Conservation (phyloP, 2,329 filamentous ascomycete species). For the Zelopaecilomyces penicillatus region DNA sequence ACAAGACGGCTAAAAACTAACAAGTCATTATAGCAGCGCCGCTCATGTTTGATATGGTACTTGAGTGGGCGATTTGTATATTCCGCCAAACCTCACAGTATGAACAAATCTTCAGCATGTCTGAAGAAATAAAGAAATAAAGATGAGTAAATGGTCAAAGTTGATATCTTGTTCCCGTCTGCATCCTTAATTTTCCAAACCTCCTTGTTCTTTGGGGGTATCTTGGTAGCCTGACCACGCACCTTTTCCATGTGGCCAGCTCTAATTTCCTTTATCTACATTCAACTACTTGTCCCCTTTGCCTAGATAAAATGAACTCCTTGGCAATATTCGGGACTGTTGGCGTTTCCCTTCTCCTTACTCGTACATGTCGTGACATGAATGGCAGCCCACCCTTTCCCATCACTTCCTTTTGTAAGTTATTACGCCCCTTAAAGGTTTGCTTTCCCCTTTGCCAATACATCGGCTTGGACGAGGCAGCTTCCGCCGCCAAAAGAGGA, state of each 20-base stretch:
- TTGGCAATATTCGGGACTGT: no score
- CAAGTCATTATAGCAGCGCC: no score
- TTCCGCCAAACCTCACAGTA: no score
- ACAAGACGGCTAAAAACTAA: no score
- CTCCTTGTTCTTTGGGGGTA: slow-evolving; percentile 2
- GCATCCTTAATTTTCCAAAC: background rate
- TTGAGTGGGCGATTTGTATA: no score
- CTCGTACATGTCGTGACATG: slow-evolving; percentile 20
- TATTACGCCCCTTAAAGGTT: no score
- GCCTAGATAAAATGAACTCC: background rate
- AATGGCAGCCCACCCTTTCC: background rate
- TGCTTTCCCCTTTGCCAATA: no score
- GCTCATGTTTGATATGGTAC: no score
- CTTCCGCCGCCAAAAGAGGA: no score
- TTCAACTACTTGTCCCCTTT: background rate
- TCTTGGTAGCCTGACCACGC: background rate
- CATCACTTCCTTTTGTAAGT: no score
- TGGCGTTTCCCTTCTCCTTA: slow-evolving; percentile 10
- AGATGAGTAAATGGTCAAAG: background rate
- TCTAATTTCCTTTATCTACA: slow-evolving; percentile 2
- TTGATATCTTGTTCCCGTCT: background rate
- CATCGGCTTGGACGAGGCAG: no score
- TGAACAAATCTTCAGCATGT: no score
- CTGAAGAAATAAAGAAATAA: background rate
- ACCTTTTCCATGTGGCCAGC: background rate